Evolutionary conservation across 257 asterid species (phyloP).

Genomic region (Salvia hispanica): DNA sequence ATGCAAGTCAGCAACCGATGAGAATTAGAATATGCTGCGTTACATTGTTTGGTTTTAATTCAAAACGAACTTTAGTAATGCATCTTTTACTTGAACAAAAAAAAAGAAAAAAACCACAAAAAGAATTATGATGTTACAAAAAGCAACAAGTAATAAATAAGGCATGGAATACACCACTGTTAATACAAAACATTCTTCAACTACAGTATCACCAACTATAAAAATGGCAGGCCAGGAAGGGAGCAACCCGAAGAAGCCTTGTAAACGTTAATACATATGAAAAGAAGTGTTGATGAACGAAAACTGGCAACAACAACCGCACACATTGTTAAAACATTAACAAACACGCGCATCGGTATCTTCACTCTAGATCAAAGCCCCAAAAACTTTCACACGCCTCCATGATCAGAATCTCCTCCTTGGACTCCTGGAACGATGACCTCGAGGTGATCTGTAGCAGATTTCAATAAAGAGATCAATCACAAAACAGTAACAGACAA

Average conservation of each 20-base stretch:
- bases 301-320: constrained; percentile 24
- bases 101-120: too few species aligned
- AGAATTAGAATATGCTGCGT: too few species aligned
- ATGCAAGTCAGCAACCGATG: too few species aligned
- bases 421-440: constrained; percentile 90
- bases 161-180: background rate
- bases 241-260: constrained; percentile 27
- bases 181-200: constrained; percentile 8
- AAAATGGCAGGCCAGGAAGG: constrained; percentile 17
- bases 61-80: too few species aligned
- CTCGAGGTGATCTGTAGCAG: constrained; percentile 76
- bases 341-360: constrained; percentile 33
- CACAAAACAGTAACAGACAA: background rate
- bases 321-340: constrained; percentile 31
- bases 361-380: constrained; percentile 35
- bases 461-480: background rate
- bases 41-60: too few species aligned
- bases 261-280: constrained; percentile 11
- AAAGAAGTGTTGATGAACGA: constrained; percentile 10
- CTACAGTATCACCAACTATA: constrained; percentile 13
- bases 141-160: background rate
- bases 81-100: too few species aligned
- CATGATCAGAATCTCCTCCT: constrained; percentile 69
- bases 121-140: too few species aligned
- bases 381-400: constrained; percentile 9